Base-by-base conservation (phyloP, 78 protist species). In the Protostelium mycophagum region DNA sequence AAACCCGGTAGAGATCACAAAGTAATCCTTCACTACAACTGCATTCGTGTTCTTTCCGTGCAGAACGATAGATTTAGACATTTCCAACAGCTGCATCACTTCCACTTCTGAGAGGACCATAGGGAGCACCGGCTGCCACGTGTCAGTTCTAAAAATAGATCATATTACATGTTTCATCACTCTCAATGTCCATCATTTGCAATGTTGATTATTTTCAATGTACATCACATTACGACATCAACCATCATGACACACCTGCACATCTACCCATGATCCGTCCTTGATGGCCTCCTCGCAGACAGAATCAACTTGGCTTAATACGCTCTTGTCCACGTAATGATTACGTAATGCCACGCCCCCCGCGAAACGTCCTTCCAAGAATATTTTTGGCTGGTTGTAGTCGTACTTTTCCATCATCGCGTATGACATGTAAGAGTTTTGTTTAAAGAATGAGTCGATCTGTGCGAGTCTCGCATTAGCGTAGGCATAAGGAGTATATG, bases 361-460 rank as follows among this genome's bases (percentile, higher is more conserved):
- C 29, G 38, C 37, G 28, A 88, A 92, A 28, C 88, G 63, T 1
- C 73, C 87, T 89, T 92, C 90, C 38, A 89, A 73, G 39, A 51
- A 92, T 16, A 91, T 36, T 10, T 34, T 29, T 28, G 94, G 90
- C 84, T 92, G 92, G 73, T 51, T 51, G 73, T 51, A 51, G 73
- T 51, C 73, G 31, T 25, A 25, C 73, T 51, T 51, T 16, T 51
- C 73, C 73, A 5, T 51, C 73, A 25, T 51, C 73, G 31, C 73
- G 16, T 51, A 5, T 51, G 16, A 51, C 73, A 92, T 86, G n/a
- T 85, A 92, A 35, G 36, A 86, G 63, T 92, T 92, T 63, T 86
- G 89, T 35, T 38, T 36, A 38, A 63, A 92, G 87, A 92, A 92
- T 63, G 91, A 86, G 35, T 92, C 94, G n/a, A 92, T 92, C 94